phyloP scores from a whole-genome alignment of 257 asterid genomes.

The Henckelia pumila region DNA sequence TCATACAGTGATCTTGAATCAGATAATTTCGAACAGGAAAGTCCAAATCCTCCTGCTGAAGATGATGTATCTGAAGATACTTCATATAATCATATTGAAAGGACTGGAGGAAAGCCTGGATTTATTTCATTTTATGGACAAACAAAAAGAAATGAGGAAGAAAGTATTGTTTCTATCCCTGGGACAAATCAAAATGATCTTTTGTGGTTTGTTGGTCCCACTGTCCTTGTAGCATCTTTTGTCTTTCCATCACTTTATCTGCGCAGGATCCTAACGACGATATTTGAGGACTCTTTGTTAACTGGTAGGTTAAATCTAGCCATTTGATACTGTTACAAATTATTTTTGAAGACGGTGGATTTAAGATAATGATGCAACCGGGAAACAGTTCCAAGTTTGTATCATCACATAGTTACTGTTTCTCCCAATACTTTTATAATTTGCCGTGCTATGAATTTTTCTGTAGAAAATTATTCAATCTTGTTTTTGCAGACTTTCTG shows the following conservation, averaged over 20 bases:
- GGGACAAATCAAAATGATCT: slow-evolving; percentile 43
- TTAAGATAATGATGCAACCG: background rate
- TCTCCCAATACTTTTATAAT: background rate
- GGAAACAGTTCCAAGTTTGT: background rate
- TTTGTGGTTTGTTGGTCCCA: slow-evolving; percentile 85
- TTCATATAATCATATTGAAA: slow-evolving; percentile 38
- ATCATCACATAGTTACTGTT: slow-evolving; percentile 9
- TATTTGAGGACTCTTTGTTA: slow-evolving; percentile 92
- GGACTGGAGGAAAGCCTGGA: slow-evolving; percentile 76
- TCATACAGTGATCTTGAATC: slow-evolving; percentile 44
- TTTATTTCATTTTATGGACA: slow-evolving; percentile 66
- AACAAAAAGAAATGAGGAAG: slow-evolving; percentile 36
- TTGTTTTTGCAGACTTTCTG: slow-evolving; percentile 71
- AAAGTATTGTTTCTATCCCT: slow-evolving; percentile 33
- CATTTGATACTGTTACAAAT: slow-evolving; percentile 6
- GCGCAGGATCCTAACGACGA: slow-evolving; percentile 71
- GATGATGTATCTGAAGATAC: slow-evolving; percentile 32
- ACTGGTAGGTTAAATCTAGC: slow-evolving; percentile 52
- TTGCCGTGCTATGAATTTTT: slow-evolving; percentile 1
- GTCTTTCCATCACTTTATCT: slow-evolving; percentile 89
- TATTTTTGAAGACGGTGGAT: background rate
- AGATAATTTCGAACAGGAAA: slow-evolving; percentile 47
- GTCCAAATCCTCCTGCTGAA: slow-evolving; percentile 39
- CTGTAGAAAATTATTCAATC: slow-evolving; percentile 8
- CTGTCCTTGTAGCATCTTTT: slow-evolving; percentile 85